Percentiles rank a stretch among this genome's conserved stretches.
These are phyloP conservation scores for Terana coerulea DNA, from an alignment of 768 basidiomycete species.

Conservation along the genomic window DNA sequence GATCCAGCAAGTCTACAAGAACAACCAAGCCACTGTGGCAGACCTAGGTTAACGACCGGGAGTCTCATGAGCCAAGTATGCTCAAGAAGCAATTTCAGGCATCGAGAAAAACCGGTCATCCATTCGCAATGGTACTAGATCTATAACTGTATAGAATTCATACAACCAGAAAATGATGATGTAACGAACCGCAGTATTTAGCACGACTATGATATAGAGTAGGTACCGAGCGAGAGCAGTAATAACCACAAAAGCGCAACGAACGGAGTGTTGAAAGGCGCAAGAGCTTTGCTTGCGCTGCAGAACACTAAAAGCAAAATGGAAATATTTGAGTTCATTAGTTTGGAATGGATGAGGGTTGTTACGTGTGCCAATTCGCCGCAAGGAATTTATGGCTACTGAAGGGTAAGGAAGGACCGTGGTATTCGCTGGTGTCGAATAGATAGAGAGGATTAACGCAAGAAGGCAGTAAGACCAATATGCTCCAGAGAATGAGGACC, in stretches of 20 bases:
- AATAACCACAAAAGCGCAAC: constrained; percentile 7
- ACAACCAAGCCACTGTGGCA: no score
- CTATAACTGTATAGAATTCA: constrained; percentile 21
- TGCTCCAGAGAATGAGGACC: background rate
- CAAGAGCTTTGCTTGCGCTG: constrained; percentile 22
- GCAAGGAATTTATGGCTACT: no score
- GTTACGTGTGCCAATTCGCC: constrained; percentile 9
- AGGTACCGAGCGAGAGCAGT: constrained; percentile 14
- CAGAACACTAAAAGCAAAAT: constrained; percentile 18
- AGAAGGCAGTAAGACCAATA: background rate
- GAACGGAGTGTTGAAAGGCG: constrained; percentile 13
- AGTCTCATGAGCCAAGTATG: constrained; percentile 18
- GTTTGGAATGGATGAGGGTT: constrained; percentile 16
- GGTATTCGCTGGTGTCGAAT: constrained; percentile 6
- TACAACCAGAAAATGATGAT: constrained; percentile 20
- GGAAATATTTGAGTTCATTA: constrained; percentile 13
- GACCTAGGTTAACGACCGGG: no score
- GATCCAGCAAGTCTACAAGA: no score
- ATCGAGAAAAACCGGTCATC: no score
- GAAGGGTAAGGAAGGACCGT: constrained; percentile 7
- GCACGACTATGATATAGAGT: constrained; percentile 23
- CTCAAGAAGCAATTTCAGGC: no score
- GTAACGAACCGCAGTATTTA: constrained; percentile 15
- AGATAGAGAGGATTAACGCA: constrained; percentile 4
- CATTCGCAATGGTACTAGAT: constrained; percentile 13